Evolutionary conservation across 352 stramenopile genomes (phyloP).

Genomic region (Phytophthora pistaciae): DNA sequence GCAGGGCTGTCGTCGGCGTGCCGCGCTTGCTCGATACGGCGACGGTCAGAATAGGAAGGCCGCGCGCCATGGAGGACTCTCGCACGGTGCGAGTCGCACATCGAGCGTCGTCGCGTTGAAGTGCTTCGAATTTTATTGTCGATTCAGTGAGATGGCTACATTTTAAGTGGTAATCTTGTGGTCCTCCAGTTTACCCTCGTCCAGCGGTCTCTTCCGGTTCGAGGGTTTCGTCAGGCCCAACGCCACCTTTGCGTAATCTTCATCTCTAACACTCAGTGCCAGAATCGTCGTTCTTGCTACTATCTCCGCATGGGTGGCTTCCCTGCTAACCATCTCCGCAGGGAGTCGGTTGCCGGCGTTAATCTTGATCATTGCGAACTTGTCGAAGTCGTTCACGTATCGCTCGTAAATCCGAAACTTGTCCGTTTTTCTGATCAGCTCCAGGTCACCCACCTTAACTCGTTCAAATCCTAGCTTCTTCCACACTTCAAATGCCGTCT

Average conservation of each 20-base stretch:
- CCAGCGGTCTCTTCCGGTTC: neutral
- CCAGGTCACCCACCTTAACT: neutral
- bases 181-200: neutral
- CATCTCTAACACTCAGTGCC: neutral
- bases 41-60: neutral
- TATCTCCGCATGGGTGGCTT: neutral
- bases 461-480: neutral
- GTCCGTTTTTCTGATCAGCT: neutral
- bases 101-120: constrained; percentile 4
- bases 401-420: neutral
- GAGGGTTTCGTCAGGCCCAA: neutral
- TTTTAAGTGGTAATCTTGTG: neutral
- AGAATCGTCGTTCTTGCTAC: neutral
- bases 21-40: neutral
- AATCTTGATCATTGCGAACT: neutral
- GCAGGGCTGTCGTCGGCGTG: constrained; percentile 7
- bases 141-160: neutral
- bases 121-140: neutral
- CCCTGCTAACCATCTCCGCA: neutral
- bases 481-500: neutral
- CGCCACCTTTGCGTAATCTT: neutral
- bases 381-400: constrained; percentile 4
- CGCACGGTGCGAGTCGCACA: too few relatives aligned
- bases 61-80: neutral
- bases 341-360: neutral